Percentiles rank a stretch among this genome's conserved stretches.
Evolutionary conservation across 768 basidiomycete genomes (phyloP).

Genomic region (Suillus subluteus): DNA sequence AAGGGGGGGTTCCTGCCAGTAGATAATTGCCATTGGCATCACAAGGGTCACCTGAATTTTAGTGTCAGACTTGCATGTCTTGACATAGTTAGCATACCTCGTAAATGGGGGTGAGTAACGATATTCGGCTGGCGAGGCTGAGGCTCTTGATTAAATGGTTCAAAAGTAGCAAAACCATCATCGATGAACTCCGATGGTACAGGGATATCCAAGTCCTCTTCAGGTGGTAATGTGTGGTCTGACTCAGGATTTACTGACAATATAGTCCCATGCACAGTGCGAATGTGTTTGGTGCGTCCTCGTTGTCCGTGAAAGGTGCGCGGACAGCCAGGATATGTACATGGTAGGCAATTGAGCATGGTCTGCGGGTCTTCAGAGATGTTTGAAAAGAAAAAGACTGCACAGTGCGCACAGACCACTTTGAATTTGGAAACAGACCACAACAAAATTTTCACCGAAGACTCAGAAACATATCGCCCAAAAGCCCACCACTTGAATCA

Average conservation of each 20-base stretch:
- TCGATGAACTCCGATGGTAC: too few relatives aligned
- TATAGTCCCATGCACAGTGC: too few relatives aligned
- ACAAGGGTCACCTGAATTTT: constrained; percentile 10
- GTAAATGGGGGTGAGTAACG: not conserved
- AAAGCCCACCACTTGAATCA: too few relatives aligned
- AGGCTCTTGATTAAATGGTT: not conserved
- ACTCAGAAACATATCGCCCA: too few relatives aligned
- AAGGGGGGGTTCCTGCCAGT: not conserved
- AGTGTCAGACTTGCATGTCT: not conserved
- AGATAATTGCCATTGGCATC: constrained; percentile 15
- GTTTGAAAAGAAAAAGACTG: too few relatives aligned
- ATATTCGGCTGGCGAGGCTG: not conserved
- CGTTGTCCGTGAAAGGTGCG: not conserved
- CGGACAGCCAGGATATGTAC: not conserved
- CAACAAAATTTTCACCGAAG: too few relatives aligned
- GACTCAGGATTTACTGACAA: too few relatives aligned
- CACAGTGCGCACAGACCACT: too few relatives aligned
- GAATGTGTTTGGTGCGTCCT: not conserved
- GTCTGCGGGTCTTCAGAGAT: too few relatives aligned
- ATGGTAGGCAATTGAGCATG: not conserved
- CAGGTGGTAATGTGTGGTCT: too few relatives aligned
- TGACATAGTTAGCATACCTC: not conserved
- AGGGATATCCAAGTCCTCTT: too few relatives aligned
- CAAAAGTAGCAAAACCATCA: not conserved
- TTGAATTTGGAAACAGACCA: too few relatives aligned